Percentiles rank a stretch among this genome's conserved stretches.
Conservation (phyloP, 108 stramenopile genomes). For the Phaeodactylum tricornutum region DNA sequence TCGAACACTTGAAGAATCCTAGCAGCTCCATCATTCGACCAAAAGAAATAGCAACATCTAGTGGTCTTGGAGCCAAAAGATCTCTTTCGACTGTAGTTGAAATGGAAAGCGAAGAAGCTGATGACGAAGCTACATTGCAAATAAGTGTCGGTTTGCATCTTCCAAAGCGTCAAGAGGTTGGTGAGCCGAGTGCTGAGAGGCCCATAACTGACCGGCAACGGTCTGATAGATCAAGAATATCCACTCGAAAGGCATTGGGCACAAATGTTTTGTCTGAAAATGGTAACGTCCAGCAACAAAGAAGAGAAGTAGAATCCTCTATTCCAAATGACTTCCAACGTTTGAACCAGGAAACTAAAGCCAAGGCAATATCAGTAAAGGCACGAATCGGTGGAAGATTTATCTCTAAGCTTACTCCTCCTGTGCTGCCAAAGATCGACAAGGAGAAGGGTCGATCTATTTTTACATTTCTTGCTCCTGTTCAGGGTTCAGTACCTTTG, state of each 20-base stretch:
- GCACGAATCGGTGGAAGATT: constrained; percentile 20
- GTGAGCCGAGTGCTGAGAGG: constrained; percentile 1
- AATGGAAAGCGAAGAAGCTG: constrained; percentile 16
- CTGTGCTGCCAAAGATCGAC: constrained; percentile 51
- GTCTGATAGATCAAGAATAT: too few relatives aligned
- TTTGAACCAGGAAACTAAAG: background rate
- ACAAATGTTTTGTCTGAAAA: too few relatives aligned
- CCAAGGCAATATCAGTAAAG: background rate
- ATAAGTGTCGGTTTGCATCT: too few relatives aligned
- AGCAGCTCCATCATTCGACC: constrained; percentile 16
- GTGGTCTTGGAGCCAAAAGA: too few relatives aligned
- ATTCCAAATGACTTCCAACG: too few relatives aligned
- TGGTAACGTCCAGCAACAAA: too few relatives aligned
- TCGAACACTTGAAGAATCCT: constrained; percentile 19
- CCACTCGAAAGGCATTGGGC: background rate
- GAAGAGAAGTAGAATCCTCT: too few relatives aligned
- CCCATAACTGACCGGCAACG: too few relatives aligned
- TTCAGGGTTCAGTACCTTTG: constrained; percentile 10
- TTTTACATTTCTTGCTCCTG: constrained; percentile 55
- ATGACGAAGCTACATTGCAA: constrained; percentile 1
- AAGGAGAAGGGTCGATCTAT: constrained; percentile 42
- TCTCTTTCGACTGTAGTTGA: constrained; percentile 66
- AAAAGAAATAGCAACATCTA: too few relatives aligned
- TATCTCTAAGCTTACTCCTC: constrained; percentile 62
- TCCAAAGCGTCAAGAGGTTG: background rate